A percentile compares a stretch with the other conserved stretches of the same genome.
These are phyloP conservation scores for Lichenothelia convexa DNA, from an alignment of 495 filamentous ascomycete species.

Conservation along the genomic window DNA sequence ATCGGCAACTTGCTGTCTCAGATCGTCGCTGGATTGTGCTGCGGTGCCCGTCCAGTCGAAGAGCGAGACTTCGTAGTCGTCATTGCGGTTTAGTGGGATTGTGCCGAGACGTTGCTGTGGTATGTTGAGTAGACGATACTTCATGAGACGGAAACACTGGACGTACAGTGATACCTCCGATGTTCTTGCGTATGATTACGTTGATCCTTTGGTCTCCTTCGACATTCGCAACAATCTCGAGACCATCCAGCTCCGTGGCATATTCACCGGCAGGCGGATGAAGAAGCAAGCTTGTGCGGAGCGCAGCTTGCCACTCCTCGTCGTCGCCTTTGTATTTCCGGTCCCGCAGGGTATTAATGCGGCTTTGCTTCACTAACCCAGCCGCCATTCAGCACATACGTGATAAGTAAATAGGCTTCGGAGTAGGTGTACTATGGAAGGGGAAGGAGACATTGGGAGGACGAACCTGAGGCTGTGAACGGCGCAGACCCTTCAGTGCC, in stretches of 20 bases:
- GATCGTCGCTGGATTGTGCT: slow-evolving; percentile 22
- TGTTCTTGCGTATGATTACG: slow-evolving; percentile 36
- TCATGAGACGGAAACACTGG: neutral
- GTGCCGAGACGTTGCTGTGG: slow-evolving; percentile 51
- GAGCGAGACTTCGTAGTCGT: slow-evolving; percentile 45
- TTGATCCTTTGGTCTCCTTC: slow-evolving; percentile 23
- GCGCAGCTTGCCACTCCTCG: slow-evolving; percentile 37
- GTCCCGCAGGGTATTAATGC: slow-evolving; percentile 21
- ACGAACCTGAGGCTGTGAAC: slow-evolving; percentile 38
- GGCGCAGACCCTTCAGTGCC: slow-evolving; percentile 51
- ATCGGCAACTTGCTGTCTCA: slow-evolving; percentile 27
- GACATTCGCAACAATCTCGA: slow-evolving; percentile 17
- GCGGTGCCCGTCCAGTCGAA: slow-evolving; percentile 54
- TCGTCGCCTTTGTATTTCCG: slow-evolving; percentile 36
- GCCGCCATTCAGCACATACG: neutral
- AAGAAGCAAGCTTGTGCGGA: slow-evolving; percentile 23
- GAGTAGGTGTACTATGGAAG: too few relatives aligned
- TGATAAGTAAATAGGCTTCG: too few relatives aligned
- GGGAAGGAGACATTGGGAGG: neutral
- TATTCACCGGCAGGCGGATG: slow-evolving; percentile 5
- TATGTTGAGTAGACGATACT: slow-evolving; percentile 3
- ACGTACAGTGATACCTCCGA: slow-evolving; percentile 38
- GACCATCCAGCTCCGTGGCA: slow-evolving; percentile 10
- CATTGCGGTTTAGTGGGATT: slow-evolving; percentile 38
- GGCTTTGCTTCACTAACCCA: neutral